Conservation (phyloP, 768 basidiomycete genomes). For the Mycena capillaripes region DNA sequence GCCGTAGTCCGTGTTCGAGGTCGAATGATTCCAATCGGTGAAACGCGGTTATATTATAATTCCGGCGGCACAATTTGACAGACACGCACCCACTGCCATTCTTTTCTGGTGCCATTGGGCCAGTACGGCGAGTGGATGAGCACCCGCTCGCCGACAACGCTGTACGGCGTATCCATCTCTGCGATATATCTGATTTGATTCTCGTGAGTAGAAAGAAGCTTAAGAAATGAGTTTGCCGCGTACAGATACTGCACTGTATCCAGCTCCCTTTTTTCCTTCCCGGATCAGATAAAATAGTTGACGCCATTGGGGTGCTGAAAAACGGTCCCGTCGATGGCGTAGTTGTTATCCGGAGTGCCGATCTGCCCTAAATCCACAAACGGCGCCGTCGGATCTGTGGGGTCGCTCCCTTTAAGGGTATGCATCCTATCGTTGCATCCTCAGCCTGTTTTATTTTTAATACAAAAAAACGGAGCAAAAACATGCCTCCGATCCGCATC, state of each 20-base stretch:
- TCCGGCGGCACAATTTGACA: not conserved
- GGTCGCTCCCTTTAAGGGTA: constrained; percentile 15
- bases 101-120: constrained; percentile 21
- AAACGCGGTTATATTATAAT: too few species aligned
- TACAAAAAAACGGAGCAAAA: not conserved
- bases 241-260: constrained; percentile 28
- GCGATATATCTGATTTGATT: constrained; percentile 22
- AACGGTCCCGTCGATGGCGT: constrained; percentile 25
- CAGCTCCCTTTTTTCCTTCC: constrained; percentile 18
- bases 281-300: constrained; percentile 31
- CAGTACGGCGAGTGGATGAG: constrained; percentile 29
- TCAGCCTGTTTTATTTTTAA: too few species aligned
- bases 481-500: constrained; percentile 7
- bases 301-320: constrained; percentile 22
- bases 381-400: constrained; percentile 22
- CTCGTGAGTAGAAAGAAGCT: not conserved
- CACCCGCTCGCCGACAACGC: constrained; percentile 7
- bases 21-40: not conserved
- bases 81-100: constrained; percentile 24
- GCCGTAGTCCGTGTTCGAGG: constrained; percentile 20
- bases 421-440: constrained; percentile 13
- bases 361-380: constrained; percentile 23
- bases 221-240: too few species aligned
- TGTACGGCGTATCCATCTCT: constrained; percentile 23
- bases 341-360: constrained; percentile 21